Evolutionary conservation across 2,329 filamentous ascomycete species (phyloP).

Genomic region (Neopestalotiopsis sp.): DNA sequence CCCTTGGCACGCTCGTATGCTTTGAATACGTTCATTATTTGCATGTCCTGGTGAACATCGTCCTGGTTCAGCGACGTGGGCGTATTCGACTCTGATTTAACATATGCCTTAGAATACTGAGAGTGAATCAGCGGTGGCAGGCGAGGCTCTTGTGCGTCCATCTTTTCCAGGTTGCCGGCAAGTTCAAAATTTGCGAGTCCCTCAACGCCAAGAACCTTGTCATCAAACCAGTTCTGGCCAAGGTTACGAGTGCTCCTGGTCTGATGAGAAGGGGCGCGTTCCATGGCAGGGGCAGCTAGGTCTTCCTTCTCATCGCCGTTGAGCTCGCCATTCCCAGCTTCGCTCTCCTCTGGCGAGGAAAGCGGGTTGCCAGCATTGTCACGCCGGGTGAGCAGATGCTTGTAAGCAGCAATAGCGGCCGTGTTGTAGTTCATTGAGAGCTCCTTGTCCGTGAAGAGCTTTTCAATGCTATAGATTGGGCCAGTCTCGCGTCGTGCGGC

Average conservation of each 20-base stretch:
- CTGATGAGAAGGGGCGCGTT: slow-evolving; percentile 67
- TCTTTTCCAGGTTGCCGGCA: slow-evolving; percentile 61
- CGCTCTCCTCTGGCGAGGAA: slow-evolving; percentile 58
- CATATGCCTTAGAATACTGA: slow-evolving; percentile 64
- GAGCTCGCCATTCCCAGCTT: slow-evolving; percentile 55
- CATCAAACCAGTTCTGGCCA: slow-evolving; percentile 60
- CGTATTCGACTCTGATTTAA: slow-evolving; percentile 60
- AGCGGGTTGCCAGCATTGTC: slow-evolving; percentile 54
- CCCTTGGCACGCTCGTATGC: slow-evolving; percentile 60
- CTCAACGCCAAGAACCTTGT: slow-evolving; percentile 64
- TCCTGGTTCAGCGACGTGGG: slow-evolving; percentile 55
- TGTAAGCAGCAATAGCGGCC: slow-evolving; percentile 66
- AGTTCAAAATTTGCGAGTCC: slow-evolving; percentile 64
- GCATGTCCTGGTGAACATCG: slow-evolving; percentile 59
- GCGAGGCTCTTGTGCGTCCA: slow-evolving; percentile 61
- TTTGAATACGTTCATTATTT: slow-evolving; percentile 63
- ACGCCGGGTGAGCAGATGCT: slow-evolving; percentile 64
- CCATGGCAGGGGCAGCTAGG: slow-evolving; percentile 61
- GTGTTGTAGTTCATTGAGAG: slow-evolving; percentile 68
- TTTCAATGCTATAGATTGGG: slow-evolving; percentile 69
- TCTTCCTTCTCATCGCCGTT: slow-evolving; percentile 55
- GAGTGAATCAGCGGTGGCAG: slow-evolving; percentile 62
- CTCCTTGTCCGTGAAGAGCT: slow-evolving; percentile 74
- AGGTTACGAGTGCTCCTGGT: slow-evolving; percentile 64
- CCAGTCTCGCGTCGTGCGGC: slow-evolving; percentile 60